These are phyloP conservation scores for Lachnellula occidentalis DNA, from an alignment of 2,329 filamentous ascomycete species.

Conservation along the genomic window DNA sequence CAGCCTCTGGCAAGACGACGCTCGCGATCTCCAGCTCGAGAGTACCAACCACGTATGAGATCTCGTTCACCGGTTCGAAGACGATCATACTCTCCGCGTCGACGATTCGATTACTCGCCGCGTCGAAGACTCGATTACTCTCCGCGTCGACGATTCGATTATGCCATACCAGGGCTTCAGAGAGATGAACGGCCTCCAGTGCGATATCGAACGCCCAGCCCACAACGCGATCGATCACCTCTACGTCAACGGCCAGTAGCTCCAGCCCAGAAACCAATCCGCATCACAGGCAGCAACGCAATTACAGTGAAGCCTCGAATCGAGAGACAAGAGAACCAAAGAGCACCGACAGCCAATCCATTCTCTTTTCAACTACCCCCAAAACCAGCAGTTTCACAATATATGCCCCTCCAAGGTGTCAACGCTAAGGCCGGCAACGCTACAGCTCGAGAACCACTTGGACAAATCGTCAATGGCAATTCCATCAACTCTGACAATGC, in stretches of 20 bases:
- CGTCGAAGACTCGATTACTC: neutral
- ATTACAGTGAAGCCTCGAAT: conserved; percentile 4
- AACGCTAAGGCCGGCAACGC: neutral
- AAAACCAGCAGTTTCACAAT: neutral
- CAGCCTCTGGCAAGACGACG: conserved; percentile 10
- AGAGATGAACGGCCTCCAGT: neutral
- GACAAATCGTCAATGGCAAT: neutral
- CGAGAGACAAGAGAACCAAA: neutral
- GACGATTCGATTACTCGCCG: neutral
- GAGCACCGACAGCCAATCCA: neutral
- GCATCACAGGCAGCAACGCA: conserved; percentile 7
- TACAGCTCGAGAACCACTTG: neutral
- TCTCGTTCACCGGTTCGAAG: conserved; percentile 1
- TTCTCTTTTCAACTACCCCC: neutral
- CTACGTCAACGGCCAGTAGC: neutral
- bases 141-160: conserved; percentile 1
- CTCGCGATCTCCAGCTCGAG: conserved; percentile 5
- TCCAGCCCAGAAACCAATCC: neutral
- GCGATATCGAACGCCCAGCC: conserved; percentile 6
- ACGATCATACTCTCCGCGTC: conserved; percentile 5
- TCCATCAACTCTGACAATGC: neutral
- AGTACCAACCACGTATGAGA: neutral
- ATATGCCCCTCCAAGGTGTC: neutral
- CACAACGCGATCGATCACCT: conserved; percentile 1
- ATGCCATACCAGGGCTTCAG: neutral